A percentile compares a stretch with the other conserved stretches of the same genome.
phyloP scores from a whole-genome alignment of 2,329 filamentous ascomycete species.

The Coleophoma crateriformis region DNA sequence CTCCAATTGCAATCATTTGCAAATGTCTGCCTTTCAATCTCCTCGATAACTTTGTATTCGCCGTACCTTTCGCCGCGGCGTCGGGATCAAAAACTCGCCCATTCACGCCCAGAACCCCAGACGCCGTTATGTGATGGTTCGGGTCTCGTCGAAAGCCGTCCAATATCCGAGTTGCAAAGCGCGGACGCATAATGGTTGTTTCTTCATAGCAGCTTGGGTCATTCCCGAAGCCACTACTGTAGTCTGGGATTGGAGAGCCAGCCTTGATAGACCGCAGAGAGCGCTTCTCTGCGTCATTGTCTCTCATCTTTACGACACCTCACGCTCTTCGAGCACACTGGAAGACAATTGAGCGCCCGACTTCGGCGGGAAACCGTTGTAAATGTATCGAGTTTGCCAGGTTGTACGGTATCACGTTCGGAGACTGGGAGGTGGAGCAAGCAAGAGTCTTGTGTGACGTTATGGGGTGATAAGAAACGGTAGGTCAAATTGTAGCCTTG shows the following conservation, averaged over 20 bases:
- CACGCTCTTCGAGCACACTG: too few species aligned
- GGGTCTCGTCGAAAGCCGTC: slow-evolving; percentile 24
- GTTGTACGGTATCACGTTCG: too few species aligned
- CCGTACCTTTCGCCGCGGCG: slow-evolving; percentile 53
- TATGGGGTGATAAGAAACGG: too few species aligned
- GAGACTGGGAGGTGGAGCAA: too few species aligned
- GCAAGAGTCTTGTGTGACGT: too few species aligned
- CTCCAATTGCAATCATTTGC: slow-evolving; percentile 97
- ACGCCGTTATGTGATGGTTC: slow-evolving; percentile 41
- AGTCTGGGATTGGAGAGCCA: slow-evolving; percentile 8
- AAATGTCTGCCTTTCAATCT: slow-evolving; percentile 79
- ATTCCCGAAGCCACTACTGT: slow-evolving; percentile 12
- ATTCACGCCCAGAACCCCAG: slow-evolving; percentile 25
- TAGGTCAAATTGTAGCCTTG: too few species aligned
- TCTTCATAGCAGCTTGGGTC: slow-evolving; percentile 17
- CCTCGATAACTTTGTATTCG: slow-evolving; percentile 68
- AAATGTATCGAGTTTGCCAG: too few species aligned
- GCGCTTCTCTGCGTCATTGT: background rate
- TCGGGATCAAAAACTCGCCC: slow-evolving; percentile 55
- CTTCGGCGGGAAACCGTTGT: too few species aligned
- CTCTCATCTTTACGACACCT: background rate
- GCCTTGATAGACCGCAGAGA: slow-evolving; percentile 1
- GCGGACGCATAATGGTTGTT: slow-evolving; percentile 10
- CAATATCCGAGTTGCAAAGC: slow-evolving; percentile 11
- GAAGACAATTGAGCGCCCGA: too few species aligned